Evolutionary conservation across 139 green algal genomes (phyloP), one percentile per base, ranked within the genome.

Genomic region (Chlorella sp.): DNA sequence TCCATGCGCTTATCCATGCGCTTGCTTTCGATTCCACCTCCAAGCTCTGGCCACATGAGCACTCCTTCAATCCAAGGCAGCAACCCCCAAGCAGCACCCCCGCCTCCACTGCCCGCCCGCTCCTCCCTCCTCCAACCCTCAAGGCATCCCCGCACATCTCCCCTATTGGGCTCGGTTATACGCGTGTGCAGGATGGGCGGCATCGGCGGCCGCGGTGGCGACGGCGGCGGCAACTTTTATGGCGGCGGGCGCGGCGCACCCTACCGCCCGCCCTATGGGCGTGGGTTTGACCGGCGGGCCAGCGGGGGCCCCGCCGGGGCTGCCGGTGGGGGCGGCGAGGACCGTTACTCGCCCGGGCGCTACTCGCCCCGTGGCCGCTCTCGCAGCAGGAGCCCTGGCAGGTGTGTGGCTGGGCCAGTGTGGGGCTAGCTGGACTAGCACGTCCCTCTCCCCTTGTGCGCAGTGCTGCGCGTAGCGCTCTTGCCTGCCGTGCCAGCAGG

Each of bases 331-430:
- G 48, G 48, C 9, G 48, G 48, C 48, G 48, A 57, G 9, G 83
- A 88, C 37, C 64, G 83, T 15, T 88, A 69, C 85, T 60, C 30
- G 40, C 85, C 85, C 5, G 85, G 85, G 7, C 85, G 85, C 36
- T 89, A 89, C 85, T 89, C 85, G 69, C 85, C 85, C 24, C 83
- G 83, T 26, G 26, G 64, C 37, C 60, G 34, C 82, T 60, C 32
- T 2, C 83, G 69, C 40, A 82, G 68, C 42, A 37, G 39, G 37
- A 88, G 66, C 69, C 85, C 85, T 12, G 77, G 12, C 40, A 73
- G 69, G 85, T 66, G 26, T 0, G 78, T 4, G 3, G 16, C 9
- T 57, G 48, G 48, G 48, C 7, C 48, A 57, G 48, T 57, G 9
- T 57, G 48, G 9, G 48, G 48, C 48, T 57, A 57, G 37, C 37